phyloP scores from a whole-genome alignment of 495 filamentous ascomycete species.

The Rhizodiscina lignyota region DNA sequence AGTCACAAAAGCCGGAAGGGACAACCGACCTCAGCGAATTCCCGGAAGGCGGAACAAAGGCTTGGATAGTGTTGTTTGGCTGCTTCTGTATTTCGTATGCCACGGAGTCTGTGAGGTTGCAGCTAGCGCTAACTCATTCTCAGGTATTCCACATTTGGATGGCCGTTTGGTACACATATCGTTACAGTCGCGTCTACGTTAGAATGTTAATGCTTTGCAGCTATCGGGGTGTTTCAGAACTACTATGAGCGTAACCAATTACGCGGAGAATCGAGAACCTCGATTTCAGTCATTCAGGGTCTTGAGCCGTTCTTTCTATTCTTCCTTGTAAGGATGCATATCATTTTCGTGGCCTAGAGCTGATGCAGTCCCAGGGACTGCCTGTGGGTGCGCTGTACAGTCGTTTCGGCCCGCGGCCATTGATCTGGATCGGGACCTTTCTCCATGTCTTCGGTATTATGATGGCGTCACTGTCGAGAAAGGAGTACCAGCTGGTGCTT shows the following conservation, averaged over 20 bases:
- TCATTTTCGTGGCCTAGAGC: no score
- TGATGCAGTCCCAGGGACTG: constrained; percentile 21
- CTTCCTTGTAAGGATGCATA: no score
- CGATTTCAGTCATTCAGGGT: constrained; percentile 16
- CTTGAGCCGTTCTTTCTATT: constrained; percentile 14
- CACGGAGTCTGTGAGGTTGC: no score
- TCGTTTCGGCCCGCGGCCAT: constrained; percentile 3
- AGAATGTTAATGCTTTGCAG: no score
- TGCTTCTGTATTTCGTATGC: constrained; percentile 47
- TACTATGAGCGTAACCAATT: constrained; percentile 12
- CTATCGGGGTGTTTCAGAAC: constrained; percentile 32
- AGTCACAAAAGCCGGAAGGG: no score
- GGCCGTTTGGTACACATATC: no score
- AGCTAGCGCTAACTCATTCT: no score
- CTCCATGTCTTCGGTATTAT: constrained; percentile 21
- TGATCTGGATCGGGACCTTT: constrained; percentile 14
- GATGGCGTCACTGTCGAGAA: constrained; percentile 20
- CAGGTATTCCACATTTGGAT: no score
- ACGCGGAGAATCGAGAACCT: not conserved
- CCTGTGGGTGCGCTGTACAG: constrained; percentile 26
- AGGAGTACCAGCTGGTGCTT: constrained; percentile 34
- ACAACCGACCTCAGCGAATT: no score
- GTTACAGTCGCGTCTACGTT: no score
- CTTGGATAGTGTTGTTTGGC: constrained; percentile 51
- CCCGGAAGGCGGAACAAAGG: constrained; percentile 48